Percentiles rank a stretch among this genome's conserved stretches.
phyloP scores from a whole-genome alignment of 495 filamentous ascomycete genomes.

The Immersiella caudata region DNA sequence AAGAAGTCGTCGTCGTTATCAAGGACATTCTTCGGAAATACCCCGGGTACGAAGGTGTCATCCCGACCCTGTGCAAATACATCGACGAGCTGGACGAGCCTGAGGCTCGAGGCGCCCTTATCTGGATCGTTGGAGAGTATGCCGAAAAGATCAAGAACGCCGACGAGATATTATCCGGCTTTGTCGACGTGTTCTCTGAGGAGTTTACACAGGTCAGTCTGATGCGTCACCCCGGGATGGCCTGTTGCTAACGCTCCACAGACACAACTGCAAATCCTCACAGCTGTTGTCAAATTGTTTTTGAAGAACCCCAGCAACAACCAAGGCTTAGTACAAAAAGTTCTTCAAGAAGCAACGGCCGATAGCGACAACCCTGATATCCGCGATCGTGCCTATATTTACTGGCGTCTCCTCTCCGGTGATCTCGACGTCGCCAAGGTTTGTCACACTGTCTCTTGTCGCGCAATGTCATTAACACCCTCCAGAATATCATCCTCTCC shows the following conservation, averaged over 20 bases:
- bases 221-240: not conserved
- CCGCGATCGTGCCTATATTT: constrained; percentile 94
- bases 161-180: constrained; percentile 89
- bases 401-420: constrained; percentile 95
- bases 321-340: constrained; percentile 89
- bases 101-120: constrained; percentile 84
- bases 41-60: constrained; percentile 96
- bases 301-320: constrained; percentile 89
- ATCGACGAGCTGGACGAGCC: constrained; percentile 97
- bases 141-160: constrained; percentile 99
- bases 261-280: constrained; percentile 94
- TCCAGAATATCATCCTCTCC: constrained; percentile 83
- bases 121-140: constrained; percentile 99
- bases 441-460: constrained; percentile 20
- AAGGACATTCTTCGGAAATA: constrained; percentile 99
- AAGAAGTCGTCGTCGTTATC: constrained; percentile 97
- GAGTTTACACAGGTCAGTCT: constrained; percentile 73
- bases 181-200: constrained; percentile 88
- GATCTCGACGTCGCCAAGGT: constrained; percentile 86
- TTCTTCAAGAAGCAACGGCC: constrained; percentile 86
- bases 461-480: constrained; percentile 25
- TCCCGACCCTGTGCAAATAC: constrained; percentile 92
- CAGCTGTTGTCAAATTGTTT: constrained; percentile 95
- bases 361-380: constrained; percentile 98
- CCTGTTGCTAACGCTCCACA: constrained; percentile 38